These are phyloP conservation scores for Maudiozyma barnettii DNA, from an alignment of 805 yeast genomes.

Conservation along the genomic window DNA sequence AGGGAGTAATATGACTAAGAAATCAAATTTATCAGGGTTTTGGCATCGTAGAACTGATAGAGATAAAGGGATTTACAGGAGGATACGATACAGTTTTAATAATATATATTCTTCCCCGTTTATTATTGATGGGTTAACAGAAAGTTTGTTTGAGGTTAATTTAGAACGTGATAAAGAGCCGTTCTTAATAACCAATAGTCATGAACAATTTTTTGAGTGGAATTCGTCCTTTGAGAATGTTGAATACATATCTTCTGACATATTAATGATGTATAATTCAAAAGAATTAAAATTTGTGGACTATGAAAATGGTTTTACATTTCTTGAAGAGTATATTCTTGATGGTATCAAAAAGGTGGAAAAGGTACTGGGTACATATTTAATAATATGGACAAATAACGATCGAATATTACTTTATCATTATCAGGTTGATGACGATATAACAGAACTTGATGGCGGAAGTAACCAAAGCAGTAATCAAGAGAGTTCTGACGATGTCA, in stretches of 20 bases:
- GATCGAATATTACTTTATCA: constrained; percentile 15
- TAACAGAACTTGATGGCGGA: background rate
- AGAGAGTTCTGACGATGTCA: constrained; percentile 9
- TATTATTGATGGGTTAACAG: constrained; percentile 16
- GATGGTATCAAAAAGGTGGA: constrained; percentile 19
- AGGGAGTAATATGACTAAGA: constrained; percentile 9
- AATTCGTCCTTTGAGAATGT: constrained; percentile 12
- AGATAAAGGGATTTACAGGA: background rate
- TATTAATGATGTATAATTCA: constrained; percentile 15
- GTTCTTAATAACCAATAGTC: constrained; percentile 10
- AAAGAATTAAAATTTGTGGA: constrained; percentile 18
- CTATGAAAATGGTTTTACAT: constrained; percentile 21
- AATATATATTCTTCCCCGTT: background rate
- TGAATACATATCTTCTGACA: constrained; percentile 13
- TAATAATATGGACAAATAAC: constrained; percentile 17
- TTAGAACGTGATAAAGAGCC: constrained; percentile 2
- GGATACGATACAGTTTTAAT: constrained; percentile 12
- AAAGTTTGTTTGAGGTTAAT: constrained; percentile 11
- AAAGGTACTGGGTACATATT: constrained; percentile 9
- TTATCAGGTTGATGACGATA: constrained; percentile 20
- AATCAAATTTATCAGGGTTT: constrained; percentile 14
- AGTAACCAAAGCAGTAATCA: background rate
- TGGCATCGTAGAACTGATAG: constrained; percentile 10
- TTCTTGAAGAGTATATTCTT: constrained; percentile 12
- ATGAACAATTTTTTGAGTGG: constrained; percentile 14